Evolutionary conservation across 257 asterid species (phyloP).

Genomic region (Scutellaria baicalensis): DNA sequence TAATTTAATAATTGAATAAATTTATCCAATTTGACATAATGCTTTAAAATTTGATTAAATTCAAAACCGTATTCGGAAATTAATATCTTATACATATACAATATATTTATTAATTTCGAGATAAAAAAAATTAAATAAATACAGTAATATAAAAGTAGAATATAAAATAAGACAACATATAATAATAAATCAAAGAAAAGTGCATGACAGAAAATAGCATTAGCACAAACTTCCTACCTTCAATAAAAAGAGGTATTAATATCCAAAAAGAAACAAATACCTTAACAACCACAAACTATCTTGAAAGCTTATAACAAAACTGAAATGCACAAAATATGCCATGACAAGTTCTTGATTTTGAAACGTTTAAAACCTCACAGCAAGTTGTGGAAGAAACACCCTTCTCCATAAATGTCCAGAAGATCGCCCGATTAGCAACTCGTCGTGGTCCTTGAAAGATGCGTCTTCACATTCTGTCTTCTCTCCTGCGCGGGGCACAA

Average conservation of each 20-base stretch:
- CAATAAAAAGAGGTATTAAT: not conserved
- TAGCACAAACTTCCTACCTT: not conserved
- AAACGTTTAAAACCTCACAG: not conserved
- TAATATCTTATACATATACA: too few relatives aligned
- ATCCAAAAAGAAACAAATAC: too few relatives aligned
- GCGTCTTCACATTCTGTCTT: conserved; percentile 63
- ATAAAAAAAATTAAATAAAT: too few relatives aligned
- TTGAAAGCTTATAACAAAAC: not conserved
- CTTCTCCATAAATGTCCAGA: not conserved
- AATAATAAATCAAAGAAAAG: too few relatives aligned
- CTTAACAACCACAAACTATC: not conserved
- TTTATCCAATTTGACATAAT: too few relatives aligned
- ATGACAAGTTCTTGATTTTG: not conserved
- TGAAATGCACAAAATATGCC: not conserved
- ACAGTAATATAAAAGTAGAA: too few relatives aligned
- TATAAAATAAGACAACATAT: too few relatives aligned
- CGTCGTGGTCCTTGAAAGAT: not conserved
- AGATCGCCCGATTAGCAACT: not conserved
- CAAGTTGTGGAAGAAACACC: not conserved
- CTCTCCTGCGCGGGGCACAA: conserved; percentile 79
- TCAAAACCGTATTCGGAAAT: too few relatives aligned
- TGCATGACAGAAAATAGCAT: too few relatives aligned
- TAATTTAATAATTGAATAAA: too few relatives aligned
- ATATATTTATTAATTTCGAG: too few relatives aligned
- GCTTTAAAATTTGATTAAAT: too few relatives aligned